Conservation (phyloP, 495 filamentous ascomycete genomes). For the Trichoderma erinaceum region DNA sequence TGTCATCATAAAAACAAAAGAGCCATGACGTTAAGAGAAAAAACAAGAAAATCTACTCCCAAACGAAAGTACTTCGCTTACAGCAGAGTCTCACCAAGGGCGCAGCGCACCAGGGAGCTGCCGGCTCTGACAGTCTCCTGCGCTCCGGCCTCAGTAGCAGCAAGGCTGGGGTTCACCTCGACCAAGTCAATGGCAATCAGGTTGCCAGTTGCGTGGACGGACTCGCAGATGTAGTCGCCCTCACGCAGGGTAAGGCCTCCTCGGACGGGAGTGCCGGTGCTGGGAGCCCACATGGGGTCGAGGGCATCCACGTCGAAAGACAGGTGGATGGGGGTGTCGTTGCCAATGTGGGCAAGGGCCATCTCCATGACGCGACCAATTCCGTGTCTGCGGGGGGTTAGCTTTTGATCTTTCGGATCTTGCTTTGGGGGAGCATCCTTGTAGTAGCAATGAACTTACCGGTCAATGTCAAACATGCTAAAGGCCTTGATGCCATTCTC, state of each 20-base stretch:
- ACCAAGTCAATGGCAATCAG: constrained; percentile 89
- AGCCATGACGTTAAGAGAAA: neutral
- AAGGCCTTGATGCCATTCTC: constrained; percentile 92
- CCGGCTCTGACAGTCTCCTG: constrained; percentile 85
- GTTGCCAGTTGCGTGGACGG: constrained; percentile 87
- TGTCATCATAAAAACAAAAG: neutral
- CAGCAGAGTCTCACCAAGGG: constrained; percentile 82
- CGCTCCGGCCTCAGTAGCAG: constrained; percentile 57
- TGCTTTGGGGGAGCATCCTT: neutral
- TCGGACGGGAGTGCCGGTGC: constrained; percentile 90
- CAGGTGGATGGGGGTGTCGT: constrained; percentile 90
- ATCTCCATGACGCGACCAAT: constrained; percentile 97
- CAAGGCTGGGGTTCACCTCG: constrained; percentile 90
- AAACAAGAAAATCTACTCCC: neutral
- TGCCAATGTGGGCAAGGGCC: constrained; percentile 89
- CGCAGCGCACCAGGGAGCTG: constrained; percentile 85
- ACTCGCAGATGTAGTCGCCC: constrained; percentile 97
- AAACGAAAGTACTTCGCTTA: constrained; percentile 28
- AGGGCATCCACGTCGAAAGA: constrained; percentile 97
- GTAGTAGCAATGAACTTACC: constrained; percentile 37
- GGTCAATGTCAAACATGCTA: constrained; percentile 97
- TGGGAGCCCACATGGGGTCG: constrained; percentile 92
- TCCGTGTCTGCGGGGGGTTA: constrained; percentile 54
- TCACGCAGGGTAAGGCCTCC: constrained; percentile 94
- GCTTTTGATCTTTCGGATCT: neutral